Base-by-base conservation (phyloP, 2,329 filamentous ascomycete genomes). In the Stagonosporopsis chrysanthemi region DNA sequence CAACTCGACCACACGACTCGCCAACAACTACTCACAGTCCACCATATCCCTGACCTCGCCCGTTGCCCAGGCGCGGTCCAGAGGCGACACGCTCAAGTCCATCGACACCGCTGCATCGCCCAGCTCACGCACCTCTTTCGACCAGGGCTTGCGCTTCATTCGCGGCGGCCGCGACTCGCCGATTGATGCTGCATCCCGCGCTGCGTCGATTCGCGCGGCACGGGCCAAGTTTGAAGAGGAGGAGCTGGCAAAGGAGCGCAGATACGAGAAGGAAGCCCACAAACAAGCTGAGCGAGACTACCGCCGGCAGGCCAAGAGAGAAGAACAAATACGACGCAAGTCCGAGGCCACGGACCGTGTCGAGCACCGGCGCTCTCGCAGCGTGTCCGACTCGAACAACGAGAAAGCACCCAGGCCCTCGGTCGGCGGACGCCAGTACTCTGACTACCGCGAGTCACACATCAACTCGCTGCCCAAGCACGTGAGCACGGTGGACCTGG, bases 161-260 rank as follows among this genome's bases (percentile, higher is more conserved):
- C 80, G 78, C 47, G 80, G 78, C 36, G 80, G 78, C 24, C 77
- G 80, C 31, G 83, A 82, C 54, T 79, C 77, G 9, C 74, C 75
- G 9, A 64, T 73, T 15, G 84, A 86, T 63, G 79, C 84, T 7
- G 77, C 81, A 28, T 81, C 81, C 5, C 80, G 83, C 36, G 84
- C 83, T 39, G 84, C 84, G 17, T 81, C 81, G 4, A 83, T 87
- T 9, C 81, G 82, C 52, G 83, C 82, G 41, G 81, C 83, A 5
- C 80, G 85, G 6, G 77, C 81, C 47, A 84, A 84, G 29, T 87
- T 86, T 67, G 79, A 84, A 56, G 83, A 86, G 62, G 84, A 84
- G 62, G 83, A 87, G 72, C 83, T 81, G 4, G 82, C 80, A 33
- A 87, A 86, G 64, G 80, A 80, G 52, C 80, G 77, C 46, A 84